Conservation (phyloP, 495 filamentous ascomycete species). For the Neurospora tetrasperma region DNA sequence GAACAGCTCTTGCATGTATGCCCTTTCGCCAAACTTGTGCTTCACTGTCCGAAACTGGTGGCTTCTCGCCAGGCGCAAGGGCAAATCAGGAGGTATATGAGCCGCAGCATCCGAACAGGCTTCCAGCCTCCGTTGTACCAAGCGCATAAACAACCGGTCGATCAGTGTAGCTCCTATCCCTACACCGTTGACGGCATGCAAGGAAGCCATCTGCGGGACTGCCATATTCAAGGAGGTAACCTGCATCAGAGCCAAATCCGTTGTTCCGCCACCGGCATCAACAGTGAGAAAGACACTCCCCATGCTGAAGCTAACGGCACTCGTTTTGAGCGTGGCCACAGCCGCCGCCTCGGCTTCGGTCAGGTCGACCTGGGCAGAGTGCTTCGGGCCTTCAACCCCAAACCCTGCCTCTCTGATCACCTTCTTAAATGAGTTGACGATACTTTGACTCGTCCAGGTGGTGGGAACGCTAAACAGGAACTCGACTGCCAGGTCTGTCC, state of each 20-base stretch:
- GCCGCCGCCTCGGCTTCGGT: constrained; percentile 63
- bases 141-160: constrained; percentile 22
- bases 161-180: constrained; percentile 30
- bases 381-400: constrained; percentile 30
- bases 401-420: constrained; percentile 44
- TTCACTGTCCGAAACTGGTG: constrained; percentile 26
- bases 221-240: constrained; percentile 16
- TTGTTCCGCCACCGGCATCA: constrained; percentile 31
- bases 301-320: constrained; percentile 18
- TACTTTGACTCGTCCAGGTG: constrained; percentile 50
- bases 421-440: constrained; percentile 45
- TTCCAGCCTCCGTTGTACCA: constrained; percentile 20
- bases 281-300: constrained; percentile 26
- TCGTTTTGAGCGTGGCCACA: constrained; percentile 33
- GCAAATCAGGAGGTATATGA: constrained; percentile 20
- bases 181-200: constrained; percentile 28
- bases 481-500: constrained; percentile 42
- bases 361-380: constrained; percentile 47
- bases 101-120: constrained; percentile 14
- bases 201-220: constrained; percentile 23
- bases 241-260: constrained; percentile 30
- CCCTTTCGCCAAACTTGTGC: constrained; percentile 31
- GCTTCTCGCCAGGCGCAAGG: constrained; percentile 19
- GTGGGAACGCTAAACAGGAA: constrained; percentile 61
- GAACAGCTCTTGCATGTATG: constrained; percentile 26